A percentile compares a stretch with the other conserved stretches of the same genome.
Conservation (phyloP, 305 asterid genomes). For the Fraxinus paxiana region DNA sequence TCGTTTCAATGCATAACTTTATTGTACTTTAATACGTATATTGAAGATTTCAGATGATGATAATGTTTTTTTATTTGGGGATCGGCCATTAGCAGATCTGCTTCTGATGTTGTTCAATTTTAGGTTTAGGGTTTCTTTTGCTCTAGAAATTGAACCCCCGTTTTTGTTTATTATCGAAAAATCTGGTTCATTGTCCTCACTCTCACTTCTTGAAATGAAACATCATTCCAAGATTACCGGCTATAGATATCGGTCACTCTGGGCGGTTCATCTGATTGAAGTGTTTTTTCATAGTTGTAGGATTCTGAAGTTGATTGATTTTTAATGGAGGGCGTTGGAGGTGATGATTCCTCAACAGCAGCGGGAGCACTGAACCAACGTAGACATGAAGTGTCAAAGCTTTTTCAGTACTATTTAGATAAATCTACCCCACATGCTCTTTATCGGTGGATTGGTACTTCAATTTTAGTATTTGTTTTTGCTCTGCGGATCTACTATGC, state of each 20-base stretch:
- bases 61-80: background rate
- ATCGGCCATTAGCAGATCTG: conserved; percentile 27
- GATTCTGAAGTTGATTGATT: conserved; percentile 33
- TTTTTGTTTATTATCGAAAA: background rate
- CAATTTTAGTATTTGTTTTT: background rate
- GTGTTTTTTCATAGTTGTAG: conserved; percentile 27
- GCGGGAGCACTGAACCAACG: background rate
- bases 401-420: background rate
- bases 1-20: conserved; percentile 11
- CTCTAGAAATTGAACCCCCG: background rate
- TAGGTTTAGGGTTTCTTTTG: conserved; percentile 10
- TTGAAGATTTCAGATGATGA: background rate
- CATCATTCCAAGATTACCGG: background rate
- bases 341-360: background rate
- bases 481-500: background rate
- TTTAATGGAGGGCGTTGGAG: conserved; percentile 70
- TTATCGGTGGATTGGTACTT: background rate
- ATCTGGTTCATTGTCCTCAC: background rate
- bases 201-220: conserved; percentile 4
- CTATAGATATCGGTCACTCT: background rate
- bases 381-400: background rate
- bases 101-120: background rate
- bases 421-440: background rate
- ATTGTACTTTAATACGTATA: background rate
- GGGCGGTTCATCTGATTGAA: conserved; percentile 17